These are phyloP conservation scores for Mycena epipterygia DNA, from an alignment of 768 basidiomycete genomes.

Conservation along the genomic window DNA sequence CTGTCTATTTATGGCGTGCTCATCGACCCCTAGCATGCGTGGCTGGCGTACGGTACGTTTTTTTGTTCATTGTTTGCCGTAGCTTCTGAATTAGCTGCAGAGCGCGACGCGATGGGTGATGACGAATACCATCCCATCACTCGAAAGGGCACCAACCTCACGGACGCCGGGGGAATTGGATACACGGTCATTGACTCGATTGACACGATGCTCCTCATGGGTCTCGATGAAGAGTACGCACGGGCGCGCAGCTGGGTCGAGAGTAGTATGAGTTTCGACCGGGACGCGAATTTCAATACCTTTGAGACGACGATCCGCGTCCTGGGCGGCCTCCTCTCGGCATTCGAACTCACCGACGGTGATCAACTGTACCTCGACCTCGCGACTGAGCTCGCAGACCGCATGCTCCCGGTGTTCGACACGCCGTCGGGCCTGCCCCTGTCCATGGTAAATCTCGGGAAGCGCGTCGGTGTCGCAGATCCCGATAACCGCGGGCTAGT, in stretches of 20 bases:
- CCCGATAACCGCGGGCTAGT: slow-evolving; percentile 71
- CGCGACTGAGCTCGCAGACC: slow-evolving; percentile 85
- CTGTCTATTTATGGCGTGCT: not conserved
- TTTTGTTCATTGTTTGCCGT: not conserved
- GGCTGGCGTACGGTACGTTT: slow-evolving; percentile 83
- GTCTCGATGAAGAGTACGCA: slow-evolving; percentile 80
- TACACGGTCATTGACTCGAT: slow-evolving; percentile 91
- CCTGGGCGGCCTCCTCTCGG: slow-evolving; percentile 90
- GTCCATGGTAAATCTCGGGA: slow-evolving; percentile 72
- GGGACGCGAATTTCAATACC: slow-evolving; percentile 84
- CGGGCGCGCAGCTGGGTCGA: slow-evolving; percentile 85
- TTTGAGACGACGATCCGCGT: slow-evolving; percentile 98
- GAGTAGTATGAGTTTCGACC: slow-evolving; percentile 76
- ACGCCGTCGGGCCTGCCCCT: slow-evolving; percentile 86
- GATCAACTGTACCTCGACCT: slow-evolving; percentile 80
- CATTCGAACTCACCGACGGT: slow-evolving; percentile 73
- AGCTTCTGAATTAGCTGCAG: slow-evolving; percentile 55
- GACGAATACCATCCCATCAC: slow-evolving; percentile 94
- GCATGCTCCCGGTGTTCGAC: slow-evolving; percentile 86
- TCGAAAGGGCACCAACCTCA: slow-evolving; percentile 81
- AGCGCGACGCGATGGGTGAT: slow-evolving; percentile 89
- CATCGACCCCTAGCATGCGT: slow-evolving; percentile 74
- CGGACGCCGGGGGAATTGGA: slow-evolving; percentile 83
- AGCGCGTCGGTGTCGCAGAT: slow-evolving; percentile 71
- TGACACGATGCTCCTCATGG: slow-evolving; percentile 91